Evolutionary conservation across 768 basidiomycete genomes (phyloP), one percentile per base, ranked within the genome.

Genomic region (Hygrophorus pudorinus): DNA sequence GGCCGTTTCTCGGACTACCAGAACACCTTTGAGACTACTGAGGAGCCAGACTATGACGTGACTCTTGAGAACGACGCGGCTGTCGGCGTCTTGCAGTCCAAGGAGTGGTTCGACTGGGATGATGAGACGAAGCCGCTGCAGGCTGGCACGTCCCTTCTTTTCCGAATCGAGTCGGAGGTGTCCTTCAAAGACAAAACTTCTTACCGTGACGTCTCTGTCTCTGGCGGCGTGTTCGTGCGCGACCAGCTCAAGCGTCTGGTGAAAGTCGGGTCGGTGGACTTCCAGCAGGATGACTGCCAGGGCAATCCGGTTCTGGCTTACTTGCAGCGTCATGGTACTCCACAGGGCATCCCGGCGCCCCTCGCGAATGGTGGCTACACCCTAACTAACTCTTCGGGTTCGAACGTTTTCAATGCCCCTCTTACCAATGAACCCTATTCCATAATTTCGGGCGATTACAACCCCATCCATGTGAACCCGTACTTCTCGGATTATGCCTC

Each of bases 31-130:
- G 91, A 97, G 63, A 83, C 81, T 10, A 73, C 83, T 35, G 83
- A 91, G 49, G 92, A 96, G 59, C 81, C 85, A 0, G 89, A 93
- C 52, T 96, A 94, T 61, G 59, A 79, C 21, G 82, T 99, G 13
- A 71, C 80, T 29, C 57, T 96, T 47, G 67, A 72, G 28, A 80
- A 73, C 4, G 83, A 90, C 51, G 85, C 90, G 2, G 76, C 74
- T 27, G 81, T 97, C 51, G 93, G 90, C 33, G 89, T 98, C 13
- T 70, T 99, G 5, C 79, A 85, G 58, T 89, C 88, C 37, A 99
- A 99, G 69, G 87, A 94, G 59, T 99, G 96, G 96, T 92, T 98
- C 65, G 80, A 83, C 40, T 98, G 93, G 94, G 81, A 85, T 41
- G 83, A 94, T 55, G 79, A 87, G 35, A 68, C 78, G 5, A 73